Base-by-base conservation (phyloP, 306 rosid species). In the Quercus gilva region DNA sequence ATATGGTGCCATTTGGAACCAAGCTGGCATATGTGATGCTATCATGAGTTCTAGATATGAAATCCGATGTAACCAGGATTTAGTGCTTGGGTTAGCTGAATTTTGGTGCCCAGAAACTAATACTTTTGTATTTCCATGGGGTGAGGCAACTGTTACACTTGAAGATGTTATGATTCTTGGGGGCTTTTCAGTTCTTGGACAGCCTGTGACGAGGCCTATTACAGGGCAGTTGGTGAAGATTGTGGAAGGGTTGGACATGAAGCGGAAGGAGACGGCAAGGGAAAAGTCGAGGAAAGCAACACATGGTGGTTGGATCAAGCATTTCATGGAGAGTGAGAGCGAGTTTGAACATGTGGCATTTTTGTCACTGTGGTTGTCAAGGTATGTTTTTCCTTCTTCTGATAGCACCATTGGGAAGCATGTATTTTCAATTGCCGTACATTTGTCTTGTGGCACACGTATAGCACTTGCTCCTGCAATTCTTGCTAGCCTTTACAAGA, bases 151-250 rank as follows among this genome's bases (percentile, higher is more conserved):
- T 0, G 77, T 90, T 61, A 86, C 91, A 0, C 76, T 90, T 79
- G 92, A 90, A 76, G 94, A 90, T 83, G 71, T 88, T 0, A 75
- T 83, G 86, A 73, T 88, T 60, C 53, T 60, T 52, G n/a, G 85
- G 69, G 10, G 74, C 74, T 7, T 81, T 49, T 12, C 53, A 49
- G 53, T 49, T 49, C 17, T 49, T 49, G 53, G 53, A 49, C 15
- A 49, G 17, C 5, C 53, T 49, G 53, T 49, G 53, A 49, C 53
- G 12, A 49, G 18, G 23, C 64, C 78, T 1, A 67, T 81, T 69
- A 69, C 71, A 41, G 84, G 80, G 0, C 65, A 75, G 64, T 69
- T 71, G 52, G n/a, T 29, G 33, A 19, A 81, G 35, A 35, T 71
- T 49, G 53, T 49, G 0, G 74, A 76, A 35, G 69, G 17, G 5